These are phyloP conservation scores for Chytridium lagenaria DNA, from an alignment of 371 early-diverging fungal genomes.

Conservation along the genomic window DNA sequence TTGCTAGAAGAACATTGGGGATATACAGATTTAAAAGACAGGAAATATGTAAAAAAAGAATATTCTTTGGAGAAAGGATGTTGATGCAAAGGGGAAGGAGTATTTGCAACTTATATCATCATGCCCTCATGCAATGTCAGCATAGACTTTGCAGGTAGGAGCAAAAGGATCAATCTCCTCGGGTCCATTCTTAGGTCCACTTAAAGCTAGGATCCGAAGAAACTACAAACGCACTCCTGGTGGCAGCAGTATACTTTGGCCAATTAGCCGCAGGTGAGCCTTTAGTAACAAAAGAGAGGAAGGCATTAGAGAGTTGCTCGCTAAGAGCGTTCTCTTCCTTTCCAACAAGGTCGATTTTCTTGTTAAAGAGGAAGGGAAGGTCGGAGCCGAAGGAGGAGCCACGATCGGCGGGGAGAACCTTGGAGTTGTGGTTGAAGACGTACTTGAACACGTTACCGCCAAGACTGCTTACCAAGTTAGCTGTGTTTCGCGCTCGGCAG, in stretches of 20 bases:
- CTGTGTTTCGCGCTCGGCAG: neutral
- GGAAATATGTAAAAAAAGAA: no score
- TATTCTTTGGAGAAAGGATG: no score
- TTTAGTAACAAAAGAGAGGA: slow-evolving; percentile 7
- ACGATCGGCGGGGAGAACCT: neutral
- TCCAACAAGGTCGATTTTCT: neutral
- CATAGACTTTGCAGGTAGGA: neutral
- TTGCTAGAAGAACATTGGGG: no score
- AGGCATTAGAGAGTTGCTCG: neutral
- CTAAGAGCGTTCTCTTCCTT: neutral
- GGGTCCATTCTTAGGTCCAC: neutral
- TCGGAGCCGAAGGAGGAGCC: neutral
- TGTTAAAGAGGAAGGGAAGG: neutral
- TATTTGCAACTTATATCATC: no score
- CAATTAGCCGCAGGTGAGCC: neutral
- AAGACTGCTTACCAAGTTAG: neutral
- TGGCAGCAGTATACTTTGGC: neutral
- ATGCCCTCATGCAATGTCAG: no score
- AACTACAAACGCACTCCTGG: neutral
- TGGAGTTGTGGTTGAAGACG: slow-evolving; percentile 6
- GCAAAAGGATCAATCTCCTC: neutral
- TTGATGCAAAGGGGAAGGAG: no score
- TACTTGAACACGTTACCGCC: slow-evolving; percentile 8
- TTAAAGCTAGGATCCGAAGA: neutral
- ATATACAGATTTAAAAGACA: no score